Evolutionary conservation across 768 basidiomycete species (phyloP).

Genomic region (Agrocybe praecox): DNA sequence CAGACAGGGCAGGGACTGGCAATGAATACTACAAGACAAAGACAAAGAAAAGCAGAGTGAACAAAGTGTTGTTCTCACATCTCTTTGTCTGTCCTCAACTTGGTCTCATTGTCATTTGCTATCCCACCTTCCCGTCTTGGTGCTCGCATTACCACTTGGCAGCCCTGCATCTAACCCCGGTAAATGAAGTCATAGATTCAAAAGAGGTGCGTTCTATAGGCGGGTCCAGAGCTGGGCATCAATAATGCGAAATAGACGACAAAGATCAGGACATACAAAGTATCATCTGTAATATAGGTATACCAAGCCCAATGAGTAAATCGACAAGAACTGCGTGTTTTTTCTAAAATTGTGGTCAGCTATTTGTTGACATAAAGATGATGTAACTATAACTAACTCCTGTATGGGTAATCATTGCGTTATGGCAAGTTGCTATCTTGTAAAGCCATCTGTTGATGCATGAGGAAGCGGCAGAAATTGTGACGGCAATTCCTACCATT

Average conservation of each 20-base stretch:
- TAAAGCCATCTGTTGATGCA: conserved; percentile 49
- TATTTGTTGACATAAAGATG: neutral
- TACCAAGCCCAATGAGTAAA: conserved; percentile 33
- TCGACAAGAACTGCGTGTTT: conserved; percentile 22
- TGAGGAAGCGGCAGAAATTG: conserved; percentile 40
- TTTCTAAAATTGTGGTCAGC: conserved; percentile 9
- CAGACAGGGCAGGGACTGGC: too few species aligned
- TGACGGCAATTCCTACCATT: conserved; percentile 35
- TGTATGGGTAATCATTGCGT: conserved; percentile 16
- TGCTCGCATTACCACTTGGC: too few species aligned
- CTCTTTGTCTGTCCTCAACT: too few species aligned
- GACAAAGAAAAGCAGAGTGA: too few species aligned
- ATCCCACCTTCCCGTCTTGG: too few species aligned
- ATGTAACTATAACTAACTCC: conserved; percentile 26
- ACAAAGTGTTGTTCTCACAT: too few species aligned
- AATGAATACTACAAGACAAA: too few species aligned
- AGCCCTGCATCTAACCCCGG: too few species aligned
- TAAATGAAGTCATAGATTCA: too few species aligned
- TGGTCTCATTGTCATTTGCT: too few species aligned
- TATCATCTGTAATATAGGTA: conserved; percentile 35
- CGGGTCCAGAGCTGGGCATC: too few species aligned
- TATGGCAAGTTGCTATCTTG: conserved; percentile 28
- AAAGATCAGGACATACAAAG: conserved; percentile 25
- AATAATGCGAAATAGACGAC: neutral
- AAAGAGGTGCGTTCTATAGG: too few species aligned